phyloP scores from a whole-genome alignment of 345 rosid genomes.

The Gossypioides kirkii region DNA sequence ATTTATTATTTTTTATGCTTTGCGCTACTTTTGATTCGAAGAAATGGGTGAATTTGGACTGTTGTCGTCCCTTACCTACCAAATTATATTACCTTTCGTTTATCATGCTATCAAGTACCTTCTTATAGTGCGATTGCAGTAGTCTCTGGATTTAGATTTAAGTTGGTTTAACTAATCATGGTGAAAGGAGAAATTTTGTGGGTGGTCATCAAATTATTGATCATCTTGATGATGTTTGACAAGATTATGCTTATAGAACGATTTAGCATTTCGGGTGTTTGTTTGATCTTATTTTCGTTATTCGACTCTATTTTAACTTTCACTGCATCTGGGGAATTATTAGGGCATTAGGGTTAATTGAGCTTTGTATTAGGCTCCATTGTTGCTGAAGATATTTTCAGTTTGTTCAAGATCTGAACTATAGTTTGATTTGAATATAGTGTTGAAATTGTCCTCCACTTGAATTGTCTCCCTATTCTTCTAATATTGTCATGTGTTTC shows the following conservation, averaged over 20 bases:
- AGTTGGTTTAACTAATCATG: neutral
- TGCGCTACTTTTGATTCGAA: neutral
- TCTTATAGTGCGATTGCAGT: neutral
- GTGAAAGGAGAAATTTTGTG: neutral
- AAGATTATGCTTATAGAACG: neutral
- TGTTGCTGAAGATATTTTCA: neutral
- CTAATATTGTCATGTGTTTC: neutral
- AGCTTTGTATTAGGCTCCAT: neutral
- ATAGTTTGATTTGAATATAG: neutral
- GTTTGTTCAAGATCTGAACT: neutral
- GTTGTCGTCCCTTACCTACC: neutral
- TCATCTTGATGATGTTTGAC: neutral
- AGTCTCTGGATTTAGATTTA: neutral
- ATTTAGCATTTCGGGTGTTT: neutral
- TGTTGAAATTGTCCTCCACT: neutral
- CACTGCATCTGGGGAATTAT: neutral
- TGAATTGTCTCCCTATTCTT: neutral
- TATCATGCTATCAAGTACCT: neutral
- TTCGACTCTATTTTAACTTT: neutral
- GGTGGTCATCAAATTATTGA: neutral
- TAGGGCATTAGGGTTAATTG: neutral
- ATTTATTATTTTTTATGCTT: neutral
- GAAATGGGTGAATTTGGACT: neutral
- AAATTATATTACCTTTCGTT: neutral
- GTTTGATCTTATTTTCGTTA: neutral